A percentile compares a stretch with the other conserved stretches of the same genome.
Conservation (phyloP, 352 stramenopile genomes). For the Bremia lactucae region DNA sequence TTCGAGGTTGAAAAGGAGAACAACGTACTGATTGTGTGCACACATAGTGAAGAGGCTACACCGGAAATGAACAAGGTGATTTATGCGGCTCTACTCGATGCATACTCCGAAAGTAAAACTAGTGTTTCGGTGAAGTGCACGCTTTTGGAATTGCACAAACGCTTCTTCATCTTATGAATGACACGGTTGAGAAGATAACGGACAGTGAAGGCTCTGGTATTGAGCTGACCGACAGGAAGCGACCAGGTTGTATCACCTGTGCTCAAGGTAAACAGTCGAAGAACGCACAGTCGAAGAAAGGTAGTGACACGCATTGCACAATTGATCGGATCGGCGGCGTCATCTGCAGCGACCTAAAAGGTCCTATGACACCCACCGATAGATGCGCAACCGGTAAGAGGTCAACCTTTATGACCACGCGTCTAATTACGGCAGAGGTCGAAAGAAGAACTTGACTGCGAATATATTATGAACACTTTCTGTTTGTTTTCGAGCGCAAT, state of each 20-base stretch:
- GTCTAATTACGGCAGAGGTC: conserved; percentile 8
- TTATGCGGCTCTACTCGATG: neutral
- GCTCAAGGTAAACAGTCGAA: conserved; percentile 4
- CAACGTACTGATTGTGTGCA: too few species aligned
- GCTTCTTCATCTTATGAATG: neutral
- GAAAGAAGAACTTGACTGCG: neutral
- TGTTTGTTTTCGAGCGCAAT: neutral
- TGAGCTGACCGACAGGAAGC: too few species aligned
- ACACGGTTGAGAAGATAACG: too few species aligned
- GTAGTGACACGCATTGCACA: neutral
- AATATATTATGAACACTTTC: conserved; percentile 7
- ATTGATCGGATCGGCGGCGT: too few species aligned
- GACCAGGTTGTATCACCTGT: neutral
- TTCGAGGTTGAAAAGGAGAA: conserved; percentile 1
- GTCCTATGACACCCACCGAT: too few species aligned
- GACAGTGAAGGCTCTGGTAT: too few species aligned
- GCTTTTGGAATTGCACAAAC: neutral
- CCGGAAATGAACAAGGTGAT: neutral
- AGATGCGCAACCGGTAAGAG: conserved; percentile 3
- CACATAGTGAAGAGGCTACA: neutral
- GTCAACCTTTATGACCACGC: conserved; percentile 8
- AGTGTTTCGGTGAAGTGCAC: neutral
- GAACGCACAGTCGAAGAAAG: neutral
- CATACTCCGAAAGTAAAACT: neutral
- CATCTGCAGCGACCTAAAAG: too few species aligned